Percentiles rank a stretch among this genome's conserved stretches.
phyloP scores from a whole-genome alignment of 345 rosid species.

The Populus davidiana region DNA sequence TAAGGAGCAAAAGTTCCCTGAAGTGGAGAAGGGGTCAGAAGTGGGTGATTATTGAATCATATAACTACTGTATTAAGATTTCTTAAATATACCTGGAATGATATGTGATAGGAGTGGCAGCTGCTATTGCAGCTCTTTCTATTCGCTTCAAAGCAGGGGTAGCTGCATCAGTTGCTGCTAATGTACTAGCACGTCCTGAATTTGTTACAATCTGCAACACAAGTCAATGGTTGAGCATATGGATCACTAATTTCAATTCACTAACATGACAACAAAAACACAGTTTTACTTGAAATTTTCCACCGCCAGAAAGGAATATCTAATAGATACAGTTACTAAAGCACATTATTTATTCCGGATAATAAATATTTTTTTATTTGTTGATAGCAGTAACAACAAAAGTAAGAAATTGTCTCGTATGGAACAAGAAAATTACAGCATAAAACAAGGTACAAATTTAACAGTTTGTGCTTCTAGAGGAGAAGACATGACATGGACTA shows the following conservation, averaged over 20 bases:
- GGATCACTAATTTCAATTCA: neutral
- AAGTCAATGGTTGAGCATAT: conserved; percentile 16
- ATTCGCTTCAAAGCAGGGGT: conserved; percentile 95
- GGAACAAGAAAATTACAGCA: too few species aligned
- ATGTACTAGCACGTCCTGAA: conserved; percentile 86
- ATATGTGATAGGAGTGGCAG: conserved; percentile 95
- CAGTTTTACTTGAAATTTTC: too few species aligned
- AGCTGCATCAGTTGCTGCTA: conserved; percentile 99
- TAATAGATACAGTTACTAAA: too few species aligned
- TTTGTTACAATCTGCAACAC: conserved; percentile 82
- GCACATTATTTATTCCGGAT: too few species aligned
- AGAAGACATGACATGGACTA: too few species aligned
- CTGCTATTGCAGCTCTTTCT: conserved; percentile 98
- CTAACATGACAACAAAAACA: too few species aligned
- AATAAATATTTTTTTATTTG: too few species aligned
- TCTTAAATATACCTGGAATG: conserved; percentile 52
- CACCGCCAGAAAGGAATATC: too few species aligned
- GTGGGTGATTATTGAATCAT: neutral
- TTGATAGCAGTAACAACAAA: too few species aligned
- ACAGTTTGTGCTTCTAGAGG: too few species aligned
- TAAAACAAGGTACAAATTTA: too few species aligned
- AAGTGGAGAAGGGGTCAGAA: neutral
- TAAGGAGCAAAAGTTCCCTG: conserved; percentile 36
- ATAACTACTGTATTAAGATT: neutral
- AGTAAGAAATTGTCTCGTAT: too few species aligned